Evolutionary conservation across 2,329 filamentous ascomycete species (phyloP), one percentile per base, ranked within the genome.

Genomic region (Albifimbria verrucaria): DNA sequence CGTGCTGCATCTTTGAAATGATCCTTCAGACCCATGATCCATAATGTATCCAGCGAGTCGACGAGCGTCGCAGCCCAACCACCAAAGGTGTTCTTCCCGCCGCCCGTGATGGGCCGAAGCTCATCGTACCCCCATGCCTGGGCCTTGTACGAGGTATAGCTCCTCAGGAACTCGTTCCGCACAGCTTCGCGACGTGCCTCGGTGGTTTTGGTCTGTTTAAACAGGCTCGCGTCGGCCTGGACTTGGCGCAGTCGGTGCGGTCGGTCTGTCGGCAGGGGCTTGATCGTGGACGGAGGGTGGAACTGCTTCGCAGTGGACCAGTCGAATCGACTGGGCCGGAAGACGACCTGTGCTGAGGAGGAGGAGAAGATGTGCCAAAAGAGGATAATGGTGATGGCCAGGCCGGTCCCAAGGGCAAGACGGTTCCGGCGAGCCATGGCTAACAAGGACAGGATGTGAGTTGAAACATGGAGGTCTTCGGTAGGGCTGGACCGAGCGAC

Each of bases 41-140:
- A 81, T 2, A 87, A 74, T 0, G 82, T 84, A 53, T 86, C 83
- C 43, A 87, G 68, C 0, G 77, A 71, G 62, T 87, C 84, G 28
- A 87, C 78, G 45, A 87, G 65, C 0, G 82, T 84, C 10, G 82
- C 82, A 1, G 76, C 81, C 76, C 80, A 83, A 23, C 77, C 77
- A 3, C 79, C 78, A 62, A 81, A 82, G 1, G 69, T 68, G 52
- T 79, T 74, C 55, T 73, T 78, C 11, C 65, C 71, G 6, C 65
- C 62, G 24, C 74, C 78, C 20, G 73, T 72, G 3, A 83, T 65
- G 6, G 80, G 80, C 49, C 66, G 64, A 17, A 83, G 64, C 65
- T 83, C 81, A 55, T 83, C 80, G 24, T 72, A 70, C 56, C 77
- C 63, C 79, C 80, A 83, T 3, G 81, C 80, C 50, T 75, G 62